phyloP scores from a whole-genome alignment of 2,329 filamentous ascomycete species.

The Fusarium redolens region DNA sequence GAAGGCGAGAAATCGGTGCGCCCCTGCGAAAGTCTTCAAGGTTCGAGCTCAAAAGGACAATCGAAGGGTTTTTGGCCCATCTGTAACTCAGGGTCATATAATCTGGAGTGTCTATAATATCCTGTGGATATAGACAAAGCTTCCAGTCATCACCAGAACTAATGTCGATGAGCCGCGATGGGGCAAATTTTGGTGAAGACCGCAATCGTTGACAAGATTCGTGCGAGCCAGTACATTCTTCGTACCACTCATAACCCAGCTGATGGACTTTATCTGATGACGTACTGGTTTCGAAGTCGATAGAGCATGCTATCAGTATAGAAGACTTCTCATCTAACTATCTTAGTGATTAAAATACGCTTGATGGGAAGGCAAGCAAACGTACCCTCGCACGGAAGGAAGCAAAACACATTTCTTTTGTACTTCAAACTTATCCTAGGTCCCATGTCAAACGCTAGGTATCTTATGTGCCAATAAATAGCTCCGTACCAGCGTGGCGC shows the following conservation, averaged over 20 bases:
- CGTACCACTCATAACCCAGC: neutral
- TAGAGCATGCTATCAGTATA: rapidly evolving
- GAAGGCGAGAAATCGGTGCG: neutral
- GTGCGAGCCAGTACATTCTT: neutral
- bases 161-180: neutral
- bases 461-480: neutral
- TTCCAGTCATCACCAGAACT: neutral
- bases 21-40: neutral
- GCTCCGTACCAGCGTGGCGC: neutral
- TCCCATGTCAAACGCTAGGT: neutral
- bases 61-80: neutral
- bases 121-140: neutral
- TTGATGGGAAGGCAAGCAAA: neutral
- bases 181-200: neutral
- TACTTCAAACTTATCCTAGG: rapidly evolving
- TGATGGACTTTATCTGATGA: neutral
- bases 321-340: neutral
- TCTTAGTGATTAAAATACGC: rapidly evolving
- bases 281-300: neutral
- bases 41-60: neutral
- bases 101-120: neutral
- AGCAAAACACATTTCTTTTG: neutral
- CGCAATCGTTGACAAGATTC: neutral
- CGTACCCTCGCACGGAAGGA: neutral
- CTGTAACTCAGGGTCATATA: neutral